Evolutionary conservation across 2,329 filamentous ascomycete genomes (phyloP).

Genomic region (Emericellopsis cladophorae): DNA sequence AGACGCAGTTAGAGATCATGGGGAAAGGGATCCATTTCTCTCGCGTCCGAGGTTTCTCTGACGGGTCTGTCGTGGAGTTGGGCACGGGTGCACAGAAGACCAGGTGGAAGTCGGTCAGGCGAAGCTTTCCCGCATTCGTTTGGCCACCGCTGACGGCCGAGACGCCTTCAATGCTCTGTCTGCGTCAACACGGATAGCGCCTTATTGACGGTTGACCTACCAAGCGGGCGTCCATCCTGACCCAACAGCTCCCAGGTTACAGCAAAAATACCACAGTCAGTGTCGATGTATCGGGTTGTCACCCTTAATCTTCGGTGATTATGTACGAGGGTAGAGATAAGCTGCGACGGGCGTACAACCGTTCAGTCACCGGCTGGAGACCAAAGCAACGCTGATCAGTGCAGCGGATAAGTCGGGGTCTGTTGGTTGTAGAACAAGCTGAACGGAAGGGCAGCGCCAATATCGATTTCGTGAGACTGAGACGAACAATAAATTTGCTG

Average conservation of each 20-base stretch:
- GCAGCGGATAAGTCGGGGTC: no score
- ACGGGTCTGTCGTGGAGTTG: conserved; percentile 10
- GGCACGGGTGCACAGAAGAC: conserved; percentile 34
- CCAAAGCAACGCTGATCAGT: no score
- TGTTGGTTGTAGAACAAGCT: no score
- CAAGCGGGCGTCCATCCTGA: conserved; percentile 27
- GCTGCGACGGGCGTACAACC: no score
- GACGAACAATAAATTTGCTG: no score
- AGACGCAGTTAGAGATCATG: conserved; percentile 70
- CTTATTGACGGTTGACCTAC: conserved; percentile 10
- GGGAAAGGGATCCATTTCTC: conserved; percentile 94
- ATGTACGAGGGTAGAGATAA: no score
- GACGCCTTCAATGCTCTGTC: conserved; percentile 41
- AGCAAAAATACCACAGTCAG: background rate
- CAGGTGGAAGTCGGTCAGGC: conserved; percentile 51
- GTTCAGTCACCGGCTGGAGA: no score
- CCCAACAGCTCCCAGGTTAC: background rate
- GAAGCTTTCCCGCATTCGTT: conserved; percentile 41
- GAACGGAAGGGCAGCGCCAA: no score
- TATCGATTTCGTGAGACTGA: no score
- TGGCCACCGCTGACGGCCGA: conserved; percentile 47
- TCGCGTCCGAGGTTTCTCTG: conserved; percentile 18
- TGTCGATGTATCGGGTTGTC: no score
- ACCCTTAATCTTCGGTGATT: no score
- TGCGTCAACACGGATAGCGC: background rate